Percentiles rank a stretch among this genome's conserved stretches.
These are phyloP conservation scores for Trichoderma orchidacearum DNA, from an alignment of 495 filamentous ascomycete genomes.

Conservation along the genomic window DNA sequence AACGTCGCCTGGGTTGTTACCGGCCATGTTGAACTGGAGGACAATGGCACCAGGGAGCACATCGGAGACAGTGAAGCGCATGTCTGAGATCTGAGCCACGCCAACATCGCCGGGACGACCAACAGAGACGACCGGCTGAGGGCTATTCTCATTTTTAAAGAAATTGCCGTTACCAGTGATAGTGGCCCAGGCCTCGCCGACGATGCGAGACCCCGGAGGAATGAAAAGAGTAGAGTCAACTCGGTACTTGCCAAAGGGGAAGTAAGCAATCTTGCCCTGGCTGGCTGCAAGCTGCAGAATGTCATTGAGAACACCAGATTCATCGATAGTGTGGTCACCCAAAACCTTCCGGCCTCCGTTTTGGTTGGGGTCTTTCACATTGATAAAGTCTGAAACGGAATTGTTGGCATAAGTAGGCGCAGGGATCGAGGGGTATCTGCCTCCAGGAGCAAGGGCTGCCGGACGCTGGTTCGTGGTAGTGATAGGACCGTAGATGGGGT, in stretches of 20 bases:
- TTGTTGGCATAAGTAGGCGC: conserved; percentile 25
- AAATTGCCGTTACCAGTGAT: conserved; percentile 66
- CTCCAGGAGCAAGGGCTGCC: conserved; percentile 14
- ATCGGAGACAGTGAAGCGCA: conserved; percentile 60
- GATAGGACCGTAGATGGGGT: conserved; percentile 40
- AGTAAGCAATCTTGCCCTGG: conserved; percentile 43
- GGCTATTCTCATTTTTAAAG: conserved; percentile 59
- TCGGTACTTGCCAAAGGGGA: conserved; percentile 47
- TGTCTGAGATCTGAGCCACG: conserved; percentile 64
- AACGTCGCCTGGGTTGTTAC: conserved; percentile 47
- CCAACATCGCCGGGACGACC: conserved; percentile 64
- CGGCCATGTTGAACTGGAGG: conserved; percentile 59
- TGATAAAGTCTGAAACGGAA: conserved; percentile 22
- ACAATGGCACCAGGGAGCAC: conserved; percentile 56
- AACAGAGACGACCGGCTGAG: conserved; percentile 56
- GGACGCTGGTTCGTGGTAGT: conserved; percentile 18
- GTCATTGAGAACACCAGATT: conserved; percentile 45
- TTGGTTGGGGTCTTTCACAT: conserved; percentile 26
- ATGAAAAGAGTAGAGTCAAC: conserved; percentile 51
- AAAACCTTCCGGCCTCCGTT: conserved; percentile 13
- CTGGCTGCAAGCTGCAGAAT: conserved; percentile 36
- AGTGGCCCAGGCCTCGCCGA: conserved; percentile 76
- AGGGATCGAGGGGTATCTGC: conserved; percentile 16
- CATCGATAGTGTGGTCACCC: conserved; percentile 62
- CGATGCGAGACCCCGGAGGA: conserved; percentile 50